A percentile compares a stretch with the other conserved stretches of the same genome.
Conservation (phyloP, 345 rosid genomes). For the Hibiscus trionum region DNA sequence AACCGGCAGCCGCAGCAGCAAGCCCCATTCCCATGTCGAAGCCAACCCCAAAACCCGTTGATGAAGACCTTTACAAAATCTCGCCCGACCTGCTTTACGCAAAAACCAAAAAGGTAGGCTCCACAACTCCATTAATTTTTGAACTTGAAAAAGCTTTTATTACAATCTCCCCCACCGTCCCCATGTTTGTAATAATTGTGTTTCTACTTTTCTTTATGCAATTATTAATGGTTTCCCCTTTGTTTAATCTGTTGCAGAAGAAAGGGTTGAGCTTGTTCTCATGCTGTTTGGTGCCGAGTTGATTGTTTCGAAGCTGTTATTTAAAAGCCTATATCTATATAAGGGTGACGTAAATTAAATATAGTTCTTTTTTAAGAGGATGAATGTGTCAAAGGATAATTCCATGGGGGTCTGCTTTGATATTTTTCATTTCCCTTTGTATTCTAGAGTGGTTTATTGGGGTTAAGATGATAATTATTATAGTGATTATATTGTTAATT, state of each 20-base stretch:
- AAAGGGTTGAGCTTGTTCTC: slow-evolving; percentile 62
- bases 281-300: slow-evolving; percentile 66
- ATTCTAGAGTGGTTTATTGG: neutral
- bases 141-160: neutral
- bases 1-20: slow-evolving; percentile 12
- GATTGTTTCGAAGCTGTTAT: slow-evolving; percentile 8
- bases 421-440: neutral
- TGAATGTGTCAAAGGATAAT: too few species aligned
- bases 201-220: neutral
- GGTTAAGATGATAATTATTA: neutral
- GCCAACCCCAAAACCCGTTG: slow-evolving; percentile 65
- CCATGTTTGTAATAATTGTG: neutral
- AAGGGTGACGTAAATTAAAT: neutral
- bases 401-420: neutral
- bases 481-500: too few species aligned
- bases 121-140: neutral
- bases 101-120: slow-evolving; percentile 48
- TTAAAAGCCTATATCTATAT: neutral
- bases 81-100: slow-evolving; percentile 59
- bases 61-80: slow-evolving; percentile 86
- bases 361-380: neutral
- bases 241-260: slow-evolving; percentile 39
- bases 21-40: slow-evolving; percentile 27
- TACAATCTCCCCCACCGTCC: neutral
- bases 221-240: neutral